Evolutionary conservation across 352 stramenopile species (phyloP).

Genomic region (Pythium chondricola): DNA sequence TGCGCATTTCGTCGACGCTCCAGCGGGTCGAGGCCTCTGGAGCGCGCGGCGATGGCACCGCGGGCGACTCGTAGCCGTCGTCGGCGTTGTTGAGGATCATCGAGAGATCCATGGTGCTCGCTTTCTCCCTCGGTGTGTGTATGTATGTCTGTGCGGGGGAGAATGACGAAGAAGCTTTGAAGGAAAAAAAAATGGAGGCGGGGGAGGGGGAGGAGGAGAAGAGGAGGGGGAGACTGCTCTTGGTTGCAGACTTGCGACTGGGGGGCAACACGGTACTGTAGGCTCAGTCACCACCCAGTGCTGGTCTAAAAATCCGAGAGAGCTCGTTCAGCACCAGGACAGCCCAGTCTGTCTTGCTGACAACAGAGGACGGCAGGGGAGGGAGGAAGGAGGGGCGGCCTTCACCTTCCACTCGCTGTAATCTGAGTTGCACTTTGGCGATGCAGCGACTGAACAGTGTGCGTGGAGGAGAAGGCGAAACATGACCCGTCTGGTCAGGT

Average conservation of each 20-base stretch:
- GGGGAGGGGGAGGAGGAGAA: constrained; percentile 1
- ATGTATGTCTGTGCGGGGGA: background rate
- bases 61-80: constrained; percentile 14
- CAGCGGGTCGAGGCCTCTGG: constrained; percentile 18
- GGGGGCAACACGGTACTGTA: constrained; percentile 17
- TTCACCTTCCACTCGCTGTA: constrained; percentile 10
- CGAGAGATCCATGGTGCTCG: constrained; percentile 21
- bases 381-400: constrained; percentile 1
- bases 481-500: constrained; percentile 10
- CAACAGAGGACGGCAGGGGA: constrained; percentile 9
- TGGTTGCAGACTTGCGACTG: constrained; percentile 24
- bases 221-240: constrained; percentile 14
- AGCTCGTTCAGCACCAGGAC: constrained; percentile 15
- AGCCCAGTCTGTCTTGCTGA: constrained; percentile 16
- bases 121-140: background rate
- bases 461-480: constrained; percentile 17
- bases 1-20: constrained; percentile 50
- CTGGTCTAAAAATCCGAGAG: constrained; percentile 18
- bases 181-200: constrained; percentile 11
- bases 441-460: constrained; percentile 22
- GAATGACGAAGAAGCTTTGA: background rate
- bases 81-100: constrained; percentile 21
- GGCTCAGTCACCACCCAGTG: constrained; percentile 6
- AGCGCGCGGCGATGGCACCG: constrained; percentile 1
- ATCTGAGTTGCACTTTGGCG: constrained; percentile 27